Conservation (phyloP, 2,329 filamentous ascomycete genomes). For the Ophioceras dolichostomum region DNA sequence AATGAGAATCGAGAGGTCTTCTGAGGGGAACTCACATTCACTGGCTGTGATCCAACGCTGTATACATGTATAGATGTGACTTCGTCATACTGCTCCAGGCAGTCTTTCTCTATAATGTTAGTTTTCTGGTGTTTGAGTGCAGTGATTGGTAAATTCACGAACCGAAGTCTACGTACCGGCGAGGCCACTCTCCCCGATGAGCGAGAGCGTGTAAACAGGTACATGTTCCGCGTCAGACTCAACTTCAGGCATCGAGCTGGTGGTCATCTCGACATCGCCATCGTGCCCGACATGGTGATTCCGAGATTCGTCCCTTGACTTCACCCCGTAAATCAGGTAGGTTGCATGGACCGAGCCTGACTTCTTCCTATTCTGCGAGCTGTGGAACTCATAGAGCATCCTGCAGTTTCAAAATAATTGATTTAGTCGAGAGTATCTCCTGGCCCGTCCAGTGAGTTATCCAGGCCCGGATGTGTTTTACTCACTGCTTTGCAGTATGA, state of each 20-base stretch:
- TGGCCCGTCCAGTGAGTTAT: no score
- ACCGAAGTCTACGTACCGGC: constrained; percentile 47
- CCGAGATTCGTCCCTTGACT: constrained; percentile 22
- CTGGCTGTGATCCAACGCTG: constrained; percentile 59
- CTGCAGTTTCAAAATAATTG: no score
- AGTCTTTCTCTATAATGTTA: not conserved
- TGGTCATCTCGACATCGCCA: constrained; percentile 59
- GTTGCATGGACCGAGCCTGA: constrained; percentile 73
- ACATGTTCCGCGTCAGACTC: constrained; percentile 37
- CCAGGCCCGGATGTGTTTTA: no score
- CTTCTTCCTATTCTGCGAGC: constrained; percentile 62
- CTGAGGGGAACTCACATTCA: constrained; percentile 42
- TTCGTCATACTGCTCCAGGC: constrained; percentile 54
- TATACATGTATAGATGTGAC: constrained; percentile 78
- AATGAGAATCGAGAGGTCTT: no score
- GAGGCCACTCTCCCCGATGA: constrained; percentile 63
- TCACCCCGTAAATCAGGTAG: constrained; percentile 73
- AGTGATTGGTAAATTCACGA: no score
- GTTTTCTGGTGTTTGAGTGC: not conserved
- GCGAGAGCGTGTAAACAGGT: constrained; percentile 44
- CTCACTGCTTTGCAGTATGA: constrained; percentile 80
- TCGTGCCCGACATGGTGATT: constrained; percentile 24
- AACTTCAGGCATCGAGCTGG: constrained; percentile 49
- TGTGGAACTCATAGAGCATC: constrained; percentile 80
- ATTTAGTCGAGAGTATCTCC: no score